Evolutionary conservation across 176 grass and related monocot genomes (phyloP), one percentile per base, ranked within the genome.

Genomic region (Oryza glaberrima): DNA sequence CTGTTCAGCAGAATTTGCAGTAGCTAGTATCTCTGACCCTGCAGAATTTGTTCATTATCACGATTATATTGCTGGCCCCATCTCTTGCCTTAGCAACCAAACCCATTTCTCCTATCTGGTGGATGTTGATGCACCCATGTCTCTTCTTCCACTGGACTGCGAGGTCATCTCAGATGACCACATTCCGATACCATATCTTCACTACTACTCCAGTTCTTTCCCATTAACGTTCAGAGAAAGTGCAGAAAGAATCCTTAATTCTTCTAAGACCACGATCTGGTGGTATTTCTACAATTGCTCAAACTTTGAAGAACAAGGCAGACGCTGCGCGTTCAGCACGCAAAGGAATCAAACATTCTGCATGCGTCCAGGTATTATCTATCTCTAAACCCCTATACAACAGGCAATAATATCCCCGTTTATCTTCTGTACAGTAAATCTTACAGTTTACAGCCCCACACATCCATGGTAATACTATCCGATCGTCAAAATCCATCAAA

Each of bases 291-390:
- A 60, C 17, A n/a, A n/a, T n/a, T n/a, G n/a, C n/a, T n/a, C n/a
- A n/a, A n/a, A n/a, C n/a, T n/a, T n/a, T n/a, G n/a, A n/a, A n/a
- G n/a, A n/a, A n/a, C 17, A 38, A 43, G 77, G 78, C 23, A 48
- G 11, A 40, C 22, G 7, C 25, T 93, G 94, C 80, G 83, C 69
- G 25, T 86, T 87, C 54, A 79, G 73, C 54, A 26, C 19, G 9
- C 44, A 45, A 16, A 73, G 22, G 11, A 63, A 76, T 47, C 74
- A 82, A 81, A 20, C 84, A 69, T 85, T 88, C 49, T 96, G 94
- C 81, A 58, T 58, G 48, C 48, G 7, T 14, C 79, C 0, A 26
- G 48, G 79, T 81, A 72, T 58, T 43, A 3, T 67, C 28, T 38
- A n/a, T n/a, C n/a, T n/a, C 26, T 80, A 66, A 54, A 44, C 23